These are phyloP conservation scores for Fusarium sp. DNA, from an alignment of 2,329 filamentous ascomycete species.

Conservation along the genomic window DNA sequence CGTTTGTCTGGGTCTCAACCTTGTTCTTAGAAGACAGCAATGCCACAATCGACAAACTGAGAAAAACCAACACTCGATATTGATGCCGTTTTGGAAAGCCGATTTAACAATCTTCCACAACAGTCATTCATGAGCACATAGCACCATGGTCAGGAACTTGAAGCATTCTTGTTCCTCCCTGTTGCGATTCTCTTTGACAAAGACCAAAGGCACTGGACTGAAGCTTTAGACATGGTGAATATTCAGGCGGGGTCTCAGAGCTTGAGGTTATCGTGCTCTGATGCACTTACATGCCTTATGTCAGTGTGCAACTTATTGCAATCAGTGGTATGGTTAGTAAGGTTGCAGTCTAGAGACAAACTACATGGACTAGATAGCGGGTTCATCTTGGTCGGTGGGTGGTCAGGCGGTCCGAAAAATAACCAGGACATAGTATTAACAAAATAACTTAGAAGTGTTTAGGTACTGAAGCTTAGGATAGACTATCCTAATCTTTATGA, in stretches of 20 bases:
- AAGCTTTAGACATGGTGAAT: neutral
- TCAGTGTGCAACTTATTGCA: neutral
- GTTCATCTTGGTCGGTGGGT: neutral
- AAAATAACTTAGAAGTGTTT: too few species aligned
- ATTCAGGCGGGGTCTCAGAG: neutral
- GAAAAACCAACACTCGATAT: neutral
- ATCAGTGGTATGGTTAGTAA: neutral
- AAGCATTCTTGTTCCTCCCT: neutral
- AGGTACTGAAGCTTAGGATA: too few species aligned
- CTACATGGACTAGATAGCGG: neutral
- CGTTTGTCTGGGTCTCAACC: constrained; percentile 1
- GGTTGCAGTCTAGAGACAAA: neutral
- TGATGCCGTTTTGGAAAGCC: neutral
- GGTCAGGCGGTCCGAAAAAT: too few species aligned
- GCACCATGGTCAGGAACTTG: too few species aligned
- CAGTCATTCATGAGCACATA: neutral
- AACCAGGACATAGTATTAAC: too few species aligned
- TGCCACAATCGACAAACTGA: neutral
- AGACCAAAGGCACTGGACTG: too few species aligned
- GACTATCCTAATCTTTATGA: too few species aligned
- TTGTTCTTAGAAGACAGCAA: neutral
- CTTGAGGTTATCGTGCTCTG: neutral
- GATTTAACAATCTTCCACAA: neutral
- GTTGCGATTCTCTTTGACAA: neutral
- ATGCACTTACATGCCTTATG: neutral